Percentiles rank a stretch among this genome's conserved stretches.
Conservation (phyloP, 306 rosid species). For the Cyclanthera cordifolia region DNA sequence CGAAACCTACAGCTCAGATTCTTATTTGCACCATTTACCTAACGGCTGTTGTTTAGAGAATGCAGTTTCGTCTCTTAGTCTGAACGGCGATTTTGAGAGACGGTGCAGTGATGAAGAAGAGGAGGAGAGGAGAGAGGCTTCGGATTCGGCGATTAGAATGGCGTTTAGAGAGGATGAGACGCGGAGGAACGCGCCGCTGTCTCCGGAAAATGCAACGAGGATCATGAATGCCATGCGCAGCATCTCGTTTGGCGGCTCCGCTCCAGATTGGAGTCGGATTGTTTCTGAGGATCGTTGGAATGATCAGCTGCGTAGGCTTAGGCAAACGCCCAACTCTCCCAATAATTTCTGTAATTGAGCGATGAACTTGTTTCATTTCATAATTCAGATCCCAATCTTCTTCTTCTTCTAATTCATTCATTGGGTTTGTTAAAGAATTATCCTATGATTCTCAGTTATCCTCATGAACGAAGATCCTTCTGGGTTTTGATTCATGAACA, state of each 20-base stretch:
- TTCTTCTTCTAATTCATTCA: not conserved
- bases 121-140: slow-evolving; percentile 23
- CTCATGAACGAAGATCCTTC: slow-evolving; percentile 3
- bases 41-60: slow-evolving; percentile 35
- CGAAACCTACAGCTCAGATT: slow-evolving; percentile 19
- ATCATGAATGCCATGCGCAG: slow-evolving; percentile 87
- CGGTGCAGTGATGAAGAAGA: slow-evolving; percentile 30
- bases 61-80: slow-evolving; percentile 44
- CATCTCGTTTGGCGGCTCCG: slow-evolving; percentile 47
- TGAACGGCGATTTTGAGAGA: slow-evolving; percentile 33
- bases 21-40: slow-evolving; percentile 23
- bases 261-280: slow-evolving; percentile 55
- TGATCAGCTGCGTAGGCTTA: slow-evolving; percentile 47
- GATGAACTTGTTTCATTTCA: not conserved
- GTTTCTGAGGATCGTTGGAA: slow-evolving; percentile 63
- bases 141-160: slow-evolving; percentile 39
- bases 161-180: slow-evolving; percentile 68
- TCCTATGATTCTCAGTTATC: not conserved
- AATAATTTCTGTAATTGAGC: not conserved
- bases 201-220: slow-evolving; percentile 60
- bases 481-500: not conserved
- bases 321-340: slow-evolving; percentile 21
- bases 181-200: slow-evolving; percentile 55
- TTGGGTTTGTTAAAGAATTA: not conserved
- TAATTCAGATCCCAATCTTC: not conserved